Evolutionary conservation across 2,329 filamentous ascomycete genomes (phyloP), one percentile per base, ranked within the genome.

Genomic region (Triangularia verruculosa): DNA sequence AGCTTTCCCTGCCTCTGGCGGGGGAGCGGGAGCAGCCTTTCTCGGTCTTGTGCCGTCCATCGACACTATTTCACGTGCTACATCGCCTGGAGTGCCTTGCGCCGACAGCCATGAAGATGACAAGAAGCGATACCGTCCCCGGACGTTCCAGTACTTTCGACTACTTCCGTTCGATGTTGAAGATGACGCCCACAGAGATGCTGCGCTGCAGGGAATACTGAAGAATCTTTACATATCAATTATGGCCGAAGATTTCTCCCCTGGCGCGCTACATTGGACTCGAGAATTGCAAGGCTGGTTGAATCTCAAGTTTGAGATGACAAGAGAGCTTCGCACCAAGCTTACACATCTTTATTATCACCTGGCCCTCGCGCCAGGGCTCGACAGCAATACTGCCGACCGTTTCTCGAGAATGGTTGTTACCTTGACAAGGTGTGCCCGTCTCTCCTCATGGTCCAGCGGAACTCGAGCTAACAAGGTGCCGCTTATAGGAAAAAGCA

Each of bases 321-420:
- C 92, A 56, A 87, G 91, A 71, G 89, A 90, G 74, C 88, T 93
- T 69, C 86, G 96, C 63, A 88, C 93, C 57, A 92, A 87, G 76
- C 85, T 99, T 28, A 91, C 95, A 28, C 91, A 89, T 78, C 83
- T 99, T 39, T 99, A 97, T 79, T 99, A 97, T 78, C 93, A 97
- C 78, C 89, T 99, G 64, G 85, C 92, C 4, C 83, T 99, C 65
- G 92, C 95, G 27, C 95, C 94, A 0, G 95, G 96, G 3, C 83
- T 99, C 62, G 94, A 98, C 73, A 85, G 86, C 59, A 84, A 83
- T 64, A 88, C 93, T 8, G 86, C 92, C 4, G 96, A 99, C 78
- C 87, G 94, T 64, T 99, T 99, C 75, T 86, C 94, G 54, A 95
- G 92, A 81, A 98, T 98, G 93, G 94, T 98, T 73, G 90, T 97